Evolutionary conservation across 75 land plant genomes (phyloP), one percentile per base, ranked within the genome.

Genomic region (Picea glauca): DNA sequence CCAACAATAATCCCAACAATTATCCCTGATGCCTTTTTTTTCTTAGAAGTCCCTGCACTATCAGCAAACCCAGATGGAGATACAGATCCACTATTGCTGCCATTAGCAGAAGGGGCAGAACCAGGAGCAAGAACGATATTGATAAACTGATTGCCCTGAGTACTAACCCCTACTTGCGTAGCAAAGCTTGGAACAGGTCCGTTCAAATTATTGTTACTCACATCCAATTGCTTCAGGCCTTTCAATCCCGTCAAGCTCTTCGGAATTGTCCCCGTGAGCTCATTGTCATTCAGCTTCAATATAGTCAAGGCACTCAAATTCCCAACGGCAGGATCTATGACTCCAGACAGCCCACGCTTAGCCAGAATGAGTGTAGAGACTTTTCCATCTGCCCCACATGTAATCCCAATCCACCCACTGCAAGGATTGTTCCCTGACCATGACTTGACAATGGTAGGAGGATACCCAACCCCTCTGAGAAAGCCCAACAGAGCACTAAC

Each of bases 381-480:
- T 15, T 81, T 84, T 26, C 68, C 60, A 26, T 66, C 31, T 0
- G 85, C 17, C 78, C 91, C 88, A 57, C 99, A 96, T 6, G 80
- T 31, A 32, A 96, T 78, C 21, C 89, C 90, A 0, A 40, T 57
- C 98, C 98, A 96, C 4, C 72, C 58, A 13, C 26, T 31, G 78
- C 99, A 96, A 13, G 98, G 95, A 80, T 94, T 81, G 61, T 93
- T 85, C n/a, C 99, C 99, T 4, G 60, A 20, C 99, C 99, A 96
- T 1, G 91, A 75, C 12, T 79, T 78, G 0, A 93, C 90, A 20
- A 89, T 63, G 17, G 17, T 9, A 8, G 66, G 12, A 0, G 93
- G 94, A 76, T 92, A 94, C 5, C 89, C 90, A 15, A 92, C 77
- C 12, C 78, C 92, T 3, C 61, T 84, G 3, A 92, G 91, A 30